phyloP scores from a whole-genome alignment of 345 rosid species.

The Angophora floribunda region DNA sequence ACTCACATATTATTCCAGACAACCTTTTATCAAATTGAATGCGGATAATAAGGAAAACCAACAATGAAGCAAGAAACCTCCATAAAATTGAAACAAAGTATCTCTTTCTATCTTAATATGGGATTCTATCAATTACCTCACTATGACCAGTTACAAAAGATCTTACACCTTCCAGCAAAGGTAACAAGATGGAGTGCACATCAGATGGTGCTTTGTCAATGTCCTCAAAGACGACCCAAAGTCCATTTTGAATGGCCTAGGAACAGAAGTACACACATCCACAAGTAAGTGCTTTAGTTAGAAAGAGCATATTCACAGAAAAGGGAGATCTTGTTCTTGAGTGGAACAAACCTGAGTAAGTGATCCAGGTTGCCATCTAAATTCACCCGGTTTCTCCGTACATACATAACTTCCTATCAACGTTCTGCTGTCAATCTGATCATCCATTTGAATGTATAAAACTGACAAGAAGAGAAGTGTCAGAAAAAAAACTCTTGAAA shows the following conservation, averaged over 20 bases:
- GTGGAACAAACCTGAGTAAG: conserved; percentile 72
- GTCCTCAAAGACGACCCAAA: conserved; percentile 94
- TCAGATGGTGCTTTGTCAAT: conserved; percentile 92
- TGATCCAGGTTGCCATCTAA: conserved; percentile 97
- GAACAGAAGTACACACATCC: background rate
- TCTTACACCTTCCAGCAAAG: conserved; percentile 74
- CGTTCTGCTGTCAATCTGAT: conserved; percentile 94
- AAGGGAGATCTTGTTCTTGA: background rate
- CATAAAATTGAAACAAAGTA: background rate
- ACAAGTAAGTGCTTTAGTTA: background rate
- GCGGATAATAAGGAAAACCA: background rate
- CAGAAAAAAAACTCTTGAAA: background rate
- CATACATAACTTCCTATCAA: conserved; percentile 89
- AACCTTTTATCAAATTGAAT: background rate
- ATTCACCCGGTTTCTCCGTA: conserved; percentile 94
- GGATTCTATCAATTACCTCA: conserved; percentile 39
- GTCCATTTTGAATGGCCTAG: conserved; percentile 78
- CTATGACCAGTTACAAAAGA: conserved; percentile 62
- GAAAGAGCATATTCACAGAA: background rate
- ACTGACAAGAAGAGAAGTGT: background rate
- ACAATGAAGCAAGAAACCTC: background rate
- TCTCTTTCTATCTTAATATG: background rate
- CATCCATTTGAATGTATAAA: conserved; percentile 86
- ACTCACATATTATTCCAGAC: background rate
- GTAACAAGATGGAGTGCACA: conserved; percentile 70